Base-by-base conservation (phyloP, 139 green algal genomes). In the Chlamydomonas eustigma region DNA sequence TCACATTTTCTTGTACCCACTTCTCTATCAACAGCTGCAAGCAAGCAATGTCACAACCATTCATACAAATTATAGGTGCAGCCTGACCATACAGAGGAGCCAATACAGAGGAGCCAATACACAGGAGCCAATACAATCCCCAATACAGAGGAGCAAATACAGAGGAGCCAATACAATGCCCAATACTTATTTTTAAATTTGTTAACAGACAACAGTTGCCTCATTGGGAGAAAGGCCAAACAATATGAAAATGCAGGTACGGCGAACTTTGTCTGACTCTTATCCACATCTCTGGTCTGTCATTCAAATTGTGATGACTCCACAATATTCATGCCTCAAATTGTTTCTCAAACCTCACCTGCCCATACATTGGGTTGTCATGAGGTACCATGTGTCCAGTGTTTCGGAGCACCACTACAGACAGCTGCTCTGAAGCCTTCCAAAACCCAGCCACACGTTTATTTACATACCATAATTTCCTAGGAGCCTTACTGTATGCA, bases 321-420 rank as follows among this genome's bases (percentile, higher is more conserved):
- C 44, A 22, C 12, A 12, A 58, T 22, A 58, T 22, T 22, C 12
- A 12, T 22, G 12, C 22, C 44, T 22, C 44, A 58, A 12, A 22
- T 22, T 58, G 44, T 12, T 22, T 22, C 44, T 69, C 58, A 39
- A 44, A 32, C 31, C 68, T 58, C 64, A 44, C 4, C 37, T 50
- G 63, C 1, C 76, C 39, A 37, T 78, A 76, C 64, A 80, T 71
- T 1, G 81, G 81, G 76, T 86, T 82, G 52, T 86, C 81, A 66
- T 89, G 85, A 28, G 85, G 85, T 35, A 87, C 84, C 84, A 85
- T 84, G 70, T 83, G 77, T 12, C 84, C 83, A 6, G 79, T 82
- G 64, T 89, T 89, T 38, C 85, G 77, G 12, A 87, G 58, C 31
- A 89, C 77, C 30, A 86, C 18, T 3, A 83, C 71, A 3, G 77